Conservation (phyloP, 768 basidiomycete species). For the Boletus rex-veris region DNA sequence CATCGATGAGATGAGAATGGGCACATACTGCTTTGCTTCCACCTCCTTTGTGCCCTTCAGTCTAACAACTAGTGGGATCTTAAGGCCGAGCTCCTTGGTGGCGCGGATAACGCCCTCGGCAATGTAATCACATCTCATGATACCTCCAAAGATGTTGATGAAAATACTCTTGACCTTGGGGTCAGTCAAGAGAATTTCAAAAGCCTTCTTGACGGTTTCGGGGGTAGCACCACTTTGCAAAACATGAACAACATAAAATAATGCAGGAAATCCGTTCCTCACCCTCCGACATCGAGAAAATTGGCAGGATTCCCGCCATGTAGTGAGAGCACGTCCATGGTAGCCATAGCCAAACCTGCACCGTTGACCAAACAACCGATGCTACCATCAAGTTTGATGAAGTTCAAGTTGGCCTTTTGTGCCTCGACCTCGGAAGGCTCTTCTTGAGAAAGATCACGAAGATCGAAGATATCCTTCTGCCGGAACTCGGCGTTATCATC, state of each 20-base stretch:
- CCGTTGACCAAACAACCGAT: conserved; percentile 98
- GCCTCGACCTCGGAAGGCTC: conserved; percentile 98
- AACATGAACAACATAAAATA: background rate
- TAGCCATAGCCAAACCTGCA: conserved; percentile 98
- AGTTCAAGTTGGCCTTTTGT: conserved; percentile 93
- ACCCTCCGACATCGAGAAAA: conserved; percentile 98
- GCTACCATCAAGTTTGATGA: conserved; percentile 97
- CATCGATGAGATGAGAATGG: background rate
- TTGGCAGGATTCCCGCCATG: conserved; percentile 98
- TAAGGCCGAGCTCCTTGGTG: conserved; percentile 83
- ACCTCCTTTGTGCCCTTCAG: conserved; percentile 96
- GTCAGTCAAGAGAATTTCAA: conserved; percentile 89
- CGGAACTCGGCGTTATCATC: conserved; percentile 99
- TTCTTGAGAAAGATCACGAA: conserved; percentile 93
- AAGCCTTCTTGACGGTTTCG: conserved; percentile 99
- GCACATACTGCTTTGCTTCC: conserved; percentile 88
- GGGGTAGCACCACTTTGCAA: conserved; percentile 86
- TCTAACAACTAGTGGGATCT: conserved; percentile 87
- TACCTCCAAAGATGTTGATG: conserved; percentile 97
- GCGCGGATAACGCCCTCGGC: conserved; percentile 99
- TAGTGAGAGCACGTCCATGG: conserved; percentile 97
- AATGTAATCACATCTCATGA: conserved; percentile 99
- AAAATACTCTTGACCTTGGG: conserved; percentile 97
- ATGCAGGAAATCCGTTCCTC: conserved; percentile 17
- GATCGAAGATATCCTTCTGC: conserved; percentile 81